phyloP scores from a whole-genome alignment of 257 asterid species.

The Forsythia viridissima region DNA sequence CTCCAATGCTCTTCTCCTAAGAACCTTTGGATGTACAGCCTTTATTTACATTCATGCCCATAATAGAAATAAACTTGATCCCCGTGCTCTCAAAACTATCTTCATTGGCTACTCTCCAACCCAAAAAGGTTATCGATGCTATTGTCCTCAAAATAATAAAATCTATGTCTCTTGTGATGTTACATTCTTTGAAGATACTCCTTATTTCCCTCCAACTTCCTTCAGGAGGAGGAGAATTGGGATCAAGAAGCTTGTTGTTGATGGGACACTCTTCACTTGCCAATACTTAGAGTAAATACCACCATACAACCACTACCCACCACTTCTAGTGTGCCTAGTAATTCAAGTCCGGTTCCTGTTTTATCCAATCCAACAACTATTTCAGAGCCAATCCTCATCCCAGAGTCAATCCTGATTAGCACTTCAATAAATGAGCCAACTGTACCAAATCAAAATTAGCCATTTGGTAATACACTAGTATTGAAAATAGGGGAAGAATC shows the following conservation, averaged over 20 bases:
- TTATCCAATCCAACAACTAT: neutral
- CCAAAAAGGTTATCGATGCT: neutral
- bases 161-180: neutral
- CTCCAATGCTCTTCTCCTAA: neutral
- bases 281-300: neutral
- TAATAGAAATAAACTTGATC: conserved; percentile 3
- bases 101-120: neutral
- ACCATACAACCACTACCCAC: too few relatives aligned
- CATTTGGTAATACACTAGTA: neutral
- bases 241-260: neutral
- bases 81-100: neutral
- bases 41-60: neutral
- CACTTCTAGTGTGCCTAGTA: too few relatives aligned
- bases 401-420: neutral
- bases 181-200: neutral
- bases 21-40: neutral
- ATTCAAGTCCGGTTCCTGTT: too few relatives aligned
- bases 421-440: neutral
- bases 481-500: neutral
- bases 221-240: neutral
- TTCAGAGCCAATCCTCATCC: neutral
- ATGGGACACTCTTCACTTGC: neutral
- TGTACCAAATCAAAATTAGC: neutral
- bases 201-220: too few relatives aligned
- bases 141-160: neutral